Evolutionary conservation across 2,329 filamentous ascomycete genomes (phyloP).

Genomic region (Colletotrichum euphorbiae): DNA sequence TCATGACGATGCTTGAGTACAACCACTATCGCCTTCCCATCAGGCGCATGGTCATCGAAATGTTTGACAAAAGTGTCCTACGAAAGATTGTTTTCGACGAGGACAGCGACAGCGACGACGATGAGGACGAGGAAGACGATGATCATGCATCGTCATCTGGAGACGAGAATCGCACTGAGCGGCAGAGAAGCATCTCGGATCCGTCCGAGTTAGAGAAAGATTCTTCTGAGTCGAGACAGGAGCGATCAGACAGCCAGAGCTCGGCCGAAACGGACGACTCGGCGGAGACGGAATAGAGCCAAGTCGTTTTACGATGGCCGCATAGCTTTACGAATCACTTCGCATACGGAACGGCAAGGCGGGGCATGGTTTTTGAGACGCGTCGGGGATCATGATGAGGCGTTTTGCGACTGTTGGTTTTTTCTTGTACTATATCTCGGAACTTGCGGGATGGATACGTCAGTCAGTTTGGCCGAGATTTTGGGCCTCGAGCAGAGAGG

Average conservation of each 20-base stretch:
- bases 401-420: conserved; percentile 32
- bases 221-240: conserved; percentile 1
- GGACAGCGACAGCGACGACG: conserved; percentile 74
- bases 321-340: background rate
- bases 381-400: conserved; percentile 28
- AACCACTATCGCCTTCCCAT: conserved; percentile 91
- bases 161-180: conserved; percentile 66
- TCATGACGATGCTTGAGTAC: conserved; percentile 85
- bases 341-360: conserved; percentile 13
- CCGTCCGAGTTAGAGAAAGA: conserved; percentile 33
- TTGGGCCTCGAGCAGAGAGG: conserved; percentile 17
- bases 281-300: conserved; percentile 20
- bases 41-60: conserved; percentile 88
- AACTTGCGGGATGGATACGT: conserved; percentile 30
- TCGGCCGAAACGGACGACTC: conserved; percentile 28
- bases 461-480: conserved; percentile 14
- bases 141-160: conserved; percentile 54
- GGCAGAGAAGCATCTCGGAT: conserved; percentile 66
- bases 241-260: conserved; percentile 28
- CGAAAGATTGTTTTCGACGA: conserved; percentile 86
- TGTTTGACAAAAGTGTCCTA: conserved; percentile 93
- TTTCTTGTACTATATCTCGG: conserved; percentile 39
- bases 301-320: conserved; percentile 3
- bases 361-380: conserved; percentile 4
- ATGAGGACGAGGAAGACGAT: conserved; percentile 55